A percentile compares a stretch with the other conserved stretches of the same genome.
phyloP scores from a whole-genome alignment of 2,329 filamentous ascomycete genomes.

The Xylariaceae sp. region DNA sequence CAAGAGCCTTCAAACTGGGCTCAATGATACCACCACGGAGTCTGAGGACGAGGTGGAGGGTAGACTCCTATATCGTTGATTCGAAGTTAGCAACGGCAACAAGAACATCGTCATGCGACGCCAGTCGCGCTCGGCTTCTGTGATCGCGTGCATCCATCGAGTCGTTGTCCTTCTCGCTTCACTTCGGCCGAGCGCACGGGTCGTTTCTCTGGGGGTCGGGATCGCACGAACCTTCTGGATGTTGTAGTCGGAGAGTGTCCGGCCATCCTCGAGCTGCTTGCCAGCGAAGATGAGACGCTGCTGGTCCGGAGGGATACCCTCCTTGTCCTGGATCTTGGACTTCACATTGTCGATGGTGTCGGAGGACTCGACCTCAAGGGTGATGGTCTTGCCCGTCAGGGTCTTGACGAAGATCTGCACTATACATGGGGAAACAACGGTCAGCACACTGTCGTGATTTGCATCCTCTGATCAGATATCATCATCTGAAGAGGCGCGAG shows the following conservation, averaged over 20 bases:
- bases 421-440: conserved; percentile 38
- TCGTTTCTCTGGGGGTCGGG: background rate
- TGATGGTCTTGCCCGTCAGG: conserved; percentile 99
- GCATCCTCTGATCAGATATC: background rate
- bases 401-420: conserved; percentile 99
- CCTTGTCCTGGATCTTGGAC: conserved; percentile 99
- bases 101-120: background rate
- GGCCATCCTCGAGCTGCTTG: conserved; percentile 98
- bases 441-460: conserved; percentile 40
- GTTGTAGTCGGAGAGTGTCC: conserved; percentile 96
- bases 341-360: conserved; percentile 99
- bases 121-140: background rate
- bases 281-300: conserved; percentile 98
- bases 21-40: conserved; percentile 99
- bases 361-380: conserved; percentile 96
- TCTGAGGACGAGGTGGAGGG: conserved; percentile 96
- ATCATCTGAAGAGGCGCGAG: background rate
- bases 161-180: background rate
- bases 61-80: conserved; percentile 67
- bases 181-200: background rate
- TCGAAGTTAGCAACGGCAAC: background rate
- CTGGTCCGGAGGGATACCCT: conserved; percentile 96
- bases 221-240: conserved; percentile 83
- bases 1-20: conserved; percentile 96
- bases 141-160: background rate